Percentiles rank a stretch among this genome's conserved stretches.
Conservation (phyloP, 805 yeast genomes). For the Wickerhamiella cacticola region DNA sequence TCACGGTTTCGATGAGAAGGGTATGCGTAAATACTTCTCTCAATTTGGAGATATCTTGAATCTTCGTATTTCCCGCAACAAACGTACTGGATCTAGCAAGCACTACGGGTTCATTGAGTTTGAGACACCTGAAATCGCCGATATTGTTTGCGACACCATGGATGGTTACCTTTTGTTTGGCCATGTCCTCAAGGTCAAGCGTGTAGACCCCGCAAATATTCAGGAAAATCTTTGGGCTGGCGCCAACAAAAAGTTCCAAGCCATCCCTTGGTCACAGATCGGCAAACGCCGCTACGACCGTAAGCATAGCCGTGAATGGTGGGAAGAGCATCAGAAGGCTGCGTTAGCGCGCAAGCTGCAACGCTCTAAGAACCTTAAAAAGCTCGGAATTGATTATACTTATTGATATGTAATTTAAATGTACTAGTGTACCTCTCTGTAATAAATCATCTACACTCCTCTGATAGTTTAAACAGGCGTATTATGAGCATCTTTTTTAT, state of each 20-base stretch:
- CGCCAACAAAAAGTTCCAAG: slow-evolving; percentile 41
- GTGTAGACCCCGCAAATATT: slow-evolving; percentile 32
- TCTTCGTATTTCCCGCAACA: slow-evolving; percentile 74
- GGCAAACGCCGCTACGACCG: slow-evolving; percentile 43
- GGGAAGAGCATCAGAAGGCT: slow-evolving; percentile 43
- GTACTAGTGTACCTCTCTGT: not conserved
- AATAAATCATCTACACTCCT: not conserved
- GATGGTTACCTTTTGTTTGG: slow-evolving; percentile 83
- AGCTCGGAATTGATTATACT: slow-evolving; percentile 45
- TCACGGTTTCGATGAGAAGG: slow-evolving; percentile 73
- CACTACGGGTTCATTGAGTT: slow-evolving; percentile 90
- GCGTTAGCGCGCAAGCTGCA: slow-evolving; percentile 33
- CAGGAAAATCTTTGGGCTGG: slow-evolving; percentile 46
- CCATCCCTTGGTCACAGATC: slow-evolving; percentile 48
- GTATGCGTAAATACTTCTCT: slow-evolving; percentile 60
- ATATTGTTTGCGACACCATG: slow-evolving; percentile 89
- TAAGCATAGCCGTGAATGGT: slow-evolving; percentile 43
- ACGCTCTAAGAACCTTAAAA: slow-evolving; percentile 40
- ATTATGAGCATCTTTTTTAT: too few species aligned
- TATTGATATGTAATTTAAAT: slow-evolving; percentile 7
- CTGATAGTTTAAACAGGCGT: too few species aligned
- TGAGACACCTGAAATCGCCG: slow-evolving; percentile 59
- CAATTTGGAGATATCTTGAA: slow-evolving; percentile 84
- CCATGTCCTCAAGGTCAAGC: slow-evolving; percentile 68
- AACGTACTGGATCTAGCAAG: slow-evolving; percentile 78